Conservation (phyloP, 2,329 filamentous ascomycete species). For the Fusarium sp. region DNA sequence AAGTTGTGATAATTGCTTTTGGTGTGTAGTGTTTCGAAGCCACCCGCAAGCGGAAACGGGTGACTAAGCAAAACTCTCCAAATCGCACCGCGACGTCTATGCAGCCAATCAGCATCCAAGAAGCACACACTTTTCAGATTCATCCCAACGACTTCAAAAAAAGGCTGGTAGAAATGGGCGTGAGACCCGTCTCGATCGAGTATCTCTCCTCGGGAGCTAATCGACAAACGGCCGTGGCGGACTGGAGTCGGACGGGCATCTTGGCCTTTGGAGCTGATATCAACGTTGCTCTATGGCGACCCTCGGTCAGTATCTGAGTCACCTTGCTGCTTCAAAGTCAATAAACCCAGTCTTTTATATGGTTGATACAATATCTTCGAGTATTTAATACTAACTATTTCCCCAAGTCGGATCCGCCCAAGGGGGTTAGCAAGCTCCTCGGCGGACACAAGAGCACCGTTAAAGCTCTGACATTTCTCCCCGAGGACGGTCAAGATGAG, state of each 20-base stretch:
- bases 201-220: constrained; percentile 86
- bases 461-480: constrained; percentile 84
- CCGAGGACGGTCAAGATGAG: constrained; percentile 56
- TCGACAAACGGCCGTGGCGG: constrained; percentile 86
- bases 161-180: constrained; percentile 38
- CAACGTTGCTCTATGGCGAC: constrained; percentile 90
- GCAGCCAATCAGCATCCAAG: constrained; percentile 53
- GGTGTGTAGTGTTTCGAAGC: constrained; percentile 28
- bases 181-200: constrained; percentile 53
- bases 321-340: constrained; percentile 20
- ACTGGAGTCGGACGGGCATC: constrained; percentile 81
- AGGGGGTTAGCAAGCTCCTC: constrained; percentile 74
- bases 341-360: constrained; percentile 10
- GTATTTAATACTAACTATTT: constrained; percentile 18
- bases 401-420: constrained; percentile 51
- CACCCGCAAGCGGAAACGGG: constrained; percentile 22
- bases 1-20: constrained; percentile 30
- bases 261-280: constrained; percentile 90
- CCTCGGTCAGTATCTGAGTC: constrained; percentile 66
- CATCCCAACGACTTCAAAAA: constrained; percentile 33
- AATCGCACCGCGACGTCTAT: constrained; percentile 34
- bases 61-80: constrained; percentile 41
- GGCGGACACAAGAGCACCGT: constrained; percentile 82
- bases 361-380: not conserved
- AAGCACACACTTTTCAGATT: constrained; percentile 52